Base-by-base conservation (phyloP, 495 filamentous ascomycete genomes). In the Chaetomium tenue region DNA sequence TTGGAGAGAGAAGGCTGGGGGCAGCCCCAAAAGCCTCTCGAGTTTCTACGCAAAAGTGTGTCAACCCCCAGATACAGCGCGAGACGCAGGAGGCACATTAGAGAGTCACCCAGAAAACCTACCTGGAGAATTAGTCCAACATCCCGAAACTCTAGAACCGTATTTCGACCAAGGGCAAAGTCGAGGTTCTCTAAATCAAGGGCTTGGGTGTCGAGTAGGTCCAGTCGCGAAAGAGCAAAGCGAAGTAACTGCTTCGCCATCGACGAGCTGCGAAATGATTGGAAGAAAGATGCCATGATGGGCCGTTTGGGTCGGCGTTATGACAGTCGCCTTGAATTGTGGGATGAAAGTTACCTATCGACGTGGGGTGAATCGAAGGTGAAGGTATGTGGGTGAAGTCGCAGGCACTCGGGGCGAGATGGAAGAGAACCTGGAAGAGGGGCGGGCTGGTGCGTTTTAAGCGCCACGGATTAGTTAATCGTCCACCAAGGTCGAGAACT, bases 171-270 rank as follows among this genome's bases (percentile, higher is more conserved):
- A 76, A 88, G 84, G 25, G 85, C 84, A 65, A 93, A 84, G 63
- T 93, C 90, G 63, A 95, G 73, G 63, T 90, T 89, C 54, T 93
- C 90, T 30, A 88, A 80, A 66, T 96, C 89, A 46, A 96, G 71
- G 3, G 88, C 86, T 69, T 93, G 86, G 30, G 88, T 88, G 69
- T 97, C 93, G 28, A 97, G 82, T 28, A 96, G 75, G 59, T 93
- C 91, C 47, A 93, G 76, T 61, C 89, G 86, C 5, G 88, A 89
- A 30, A 97, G 77, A 26, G 86, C 90, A 75, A 92, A 95, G 65
- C 89, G 87, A 53, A 97, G 81, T 61, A 94, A 78, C 69, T 87
- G 85, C 80, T 93, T 93, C 76, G 91, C 89, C 76, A 94, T 86
- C 68, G 85, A 88, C 44, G 89, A 82, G 63, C 66, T 75, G 65